phyloP scores from a whole-genome alignment of 805 yeast genomes.

The Pichia insulana region DNA sequence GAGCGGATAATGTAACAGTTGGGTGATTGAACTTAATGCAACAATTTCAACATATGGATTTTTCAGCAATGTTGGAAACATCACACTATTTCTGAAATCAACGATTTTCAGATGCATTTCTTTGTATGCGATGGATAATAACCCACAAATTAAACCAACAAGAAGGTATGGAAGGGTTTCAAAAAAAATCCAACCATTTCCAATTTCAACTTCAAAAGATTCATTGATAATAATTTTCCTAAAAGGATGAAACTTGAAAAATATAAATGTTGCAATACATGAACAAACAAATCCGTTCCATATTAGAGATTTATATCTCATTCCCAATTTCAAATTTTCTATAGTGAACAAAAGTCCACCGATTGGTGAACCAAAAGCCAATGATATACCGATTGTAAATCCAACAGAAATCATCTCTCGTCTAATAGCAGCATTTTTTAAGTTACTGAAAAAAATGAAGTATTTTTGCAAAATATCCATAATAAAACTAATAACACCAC shows the following conservation, averaged over 20 bases:
- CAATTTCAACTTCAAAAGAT: constrained; percentile 57
- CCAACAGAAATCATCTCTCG: constrained; percentile 69
- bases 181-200: constrained; percentile 61
- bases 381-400: constrained; percentile 75
- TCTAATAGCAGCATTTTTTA: constrained; percentile 45
- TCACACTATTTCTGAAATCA: constrained; percentile 18
- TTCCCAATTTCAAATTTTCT: constrained; percentile 58
- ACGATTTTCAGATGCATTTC: constrained; percentile 39
- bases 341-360: constrained; percentile 79
- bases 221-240: constrained; percentile 31
- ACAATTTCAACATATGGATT: constrained; percentile 3
- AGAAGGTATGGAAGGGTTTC: constrained; percentile 68
- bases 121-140: constrained; percentile 49
- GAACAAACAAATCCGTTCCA: constrained; percentile 83
- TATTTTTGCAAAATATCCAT: constrained; percentile 25
- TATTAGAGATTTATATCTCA: constrained; percentile 55
- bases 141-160: constrained; percentile 64
- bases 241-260: constrained; percentile 45
- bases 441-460: constrained; percentile 6
- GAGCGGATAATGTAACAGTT: constrained; percentile 47
- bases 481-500: constrained; percentile 42
- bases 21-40: constrained; percentile 36
- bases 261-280: constrained; percentile 56
- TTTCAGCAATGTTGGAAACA: neutral
- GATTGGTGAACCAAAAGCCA: constrained; percentile 80